A percentile compares a stretch with the other conserved stretches of the same genome.
These are phyloP conservation scores for Prorocentrum cordatum DNA, from an alignment of 169 alveolate species.

Conservation along the genomic window DNA sequence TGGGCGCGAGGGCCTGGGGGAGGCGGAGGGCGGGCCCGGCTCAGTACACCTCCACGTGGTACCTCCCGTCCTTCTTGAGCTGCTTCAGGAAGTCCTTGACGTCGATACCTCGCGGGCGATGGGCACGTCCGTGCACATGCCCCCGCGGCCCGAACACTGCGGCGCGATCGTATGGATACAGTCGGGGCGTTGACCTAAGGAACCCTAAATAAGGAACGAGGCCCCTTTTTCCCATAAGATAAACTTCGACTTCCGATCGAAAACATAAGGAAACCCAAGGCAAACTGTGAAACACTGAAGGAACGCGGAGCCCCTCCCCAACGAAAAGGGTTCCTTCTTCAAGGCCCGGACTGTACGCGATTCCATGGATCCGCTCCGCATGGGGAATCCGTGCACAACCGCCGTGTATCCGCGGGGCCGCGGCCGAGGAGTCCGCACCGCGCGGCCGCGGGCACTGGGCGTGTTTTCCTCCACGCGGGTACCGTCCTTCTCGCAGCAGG, in stretches of 20 bases:
- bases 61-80: neutral
- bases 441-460: too few species aligned
- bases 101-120: neutral
- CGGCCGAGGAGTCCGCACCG: too few species aligned
- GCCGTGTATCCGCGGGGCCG: too few species aligned
- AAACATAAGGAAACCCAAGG: too few species aligned
- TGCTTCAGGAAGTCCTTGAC: neutral
- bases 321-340: too few species aligned
- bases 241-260: neutral
- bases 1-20: too few species aligned
- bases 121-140: neutral
- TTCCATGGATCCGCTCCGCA: too few species aligned
- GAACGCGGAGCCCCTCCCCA: too few species aligned
- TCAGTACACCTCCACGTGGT: neutral
- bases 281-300: too few species aligned
- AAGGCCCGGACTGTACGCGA: too few species aligned
- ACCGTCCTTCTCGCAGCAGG: neutral
- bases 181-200: neutral
- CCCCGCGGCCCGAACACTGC: neutral
- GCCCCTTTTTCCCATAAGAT: neutral
- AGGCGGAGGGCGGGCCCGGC: too few species aligned
- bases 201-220: neutral
- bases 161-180: neutral
- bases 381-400: too few species aligned
- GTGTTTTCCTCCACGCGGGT: neutral